These are phyloP conservation scores for Gastrodia elata DNA, from an alignment of 106 monocot species.

Conservation along the genomic window DNA sequence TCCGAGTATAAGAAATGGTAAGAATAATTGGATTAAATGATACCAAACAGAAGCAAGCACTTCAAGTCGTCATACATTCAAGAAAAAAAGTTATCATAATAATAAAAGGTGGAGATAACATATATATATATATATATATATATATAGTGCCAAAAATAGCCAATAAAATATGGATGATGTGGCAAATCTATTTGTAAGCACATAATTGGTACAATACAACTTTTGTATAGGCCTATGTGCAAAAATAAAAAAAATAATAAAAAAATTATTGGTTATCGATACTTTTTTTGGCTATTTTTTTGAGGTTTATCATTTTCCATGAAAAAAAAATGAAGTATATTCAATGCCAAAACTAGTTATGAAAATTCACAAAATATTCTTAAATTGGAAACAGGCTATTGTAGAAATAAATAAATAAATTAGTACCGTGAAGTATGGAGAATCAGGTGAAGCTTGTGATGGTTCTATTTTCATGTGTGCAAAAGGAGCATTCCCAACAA, in stretches of 20 bases:
- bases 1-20: background rate
- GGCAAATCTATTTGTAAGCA: too few relatives aligned
- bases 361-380: background rate
- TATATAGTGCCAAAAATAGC: too few relatives aligned
- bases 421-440: constrained; percentile 60
- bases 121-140: too few relatives aligned
- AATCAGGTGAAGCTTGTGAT: constrained; percentile 18
- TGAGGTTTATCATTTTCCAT: too few relatives aligned
- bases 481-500: constrained; percentile 95
- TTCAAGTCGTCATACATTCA: background rate
- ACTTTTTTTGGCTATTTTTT: too few relatives aligned
- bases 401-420: background rate
- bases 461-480: constrained; percentile 52
- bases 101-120: background rate
- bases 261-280: too few relatives aligned
- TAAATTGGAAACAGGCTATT: background rate
- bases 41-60: background rate
- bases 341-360: background rate
- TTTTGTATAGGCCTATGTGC: too few relatives aligned
- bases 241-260: background rate
- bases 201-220: too few relatives aligned
- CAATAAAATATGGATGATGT: too few relatives aligned
- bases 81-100: background rate
- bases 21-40: too few relatives aligned
- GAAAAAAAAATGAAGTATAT: too few relatives aligned